Evolutionary conservation across 306 rosid genomes (phyloP), one percentile per base, ranked within the genome.

Genomic region (Lagenaria siceraria): DNA sequence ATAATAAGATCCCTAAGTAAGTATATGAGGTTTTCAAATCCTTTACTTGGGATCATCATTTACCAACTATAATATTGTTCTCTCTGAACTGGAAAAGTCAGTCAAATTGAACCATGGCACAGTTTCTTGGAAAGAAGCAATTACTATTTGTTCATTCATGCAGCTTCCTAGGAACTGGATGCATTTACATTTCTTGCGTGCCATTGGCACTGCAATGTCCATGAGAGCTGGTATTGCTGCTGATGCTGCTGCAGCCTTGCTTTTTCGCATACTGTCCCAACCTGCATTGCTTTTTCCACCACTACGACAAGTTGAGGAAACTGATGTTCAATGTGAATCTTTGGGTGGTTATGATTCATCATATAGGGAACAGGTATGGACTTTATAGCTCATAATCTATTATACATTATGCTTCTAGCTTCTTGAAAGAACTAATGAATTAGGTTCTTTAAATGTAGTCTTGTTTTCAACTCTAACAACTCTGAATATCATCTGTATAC

Each of bases 151-250:
- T 27, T 18, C 76, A 8, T 71, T 29, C 35, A 71, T 84, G 80
- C 83, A 94, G 98, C 98, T 94, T 87, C 98, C 98, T 54, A 87
- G 97, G 82, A 94, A 92, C 87, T 94, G 98, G 98, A 87, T 94
- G 97, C 98, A 94, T 82, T 85, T 94, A 83, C 98, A 94, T 88
- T 94, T 94, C 89, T 85, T 94, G 87, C 98, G 97, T 31, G 98
- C 98, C 80, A 94, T 94, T 75, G 98, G 98, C 84, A 94, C 92
- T 72, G 98, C 98, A 75, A 94, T 94, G 97, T 92, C 98, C 78
- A 94, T 94, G 98, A 85, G 98, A 84, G 97, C 89, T 58, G 96
- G 96, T 36, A 90, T 94, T 84, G 96, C 97, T 24, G 97, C 98
- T 72, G 98, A 94, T 87, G 96, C 98, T 49, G 98, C 98, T 54